These are phyloP conservation scores for Reticulascus tulasneorum DNA, from an alignment of 2,329 filamentous ascomycete genomes.

Conservation along the genomic window DNA sequence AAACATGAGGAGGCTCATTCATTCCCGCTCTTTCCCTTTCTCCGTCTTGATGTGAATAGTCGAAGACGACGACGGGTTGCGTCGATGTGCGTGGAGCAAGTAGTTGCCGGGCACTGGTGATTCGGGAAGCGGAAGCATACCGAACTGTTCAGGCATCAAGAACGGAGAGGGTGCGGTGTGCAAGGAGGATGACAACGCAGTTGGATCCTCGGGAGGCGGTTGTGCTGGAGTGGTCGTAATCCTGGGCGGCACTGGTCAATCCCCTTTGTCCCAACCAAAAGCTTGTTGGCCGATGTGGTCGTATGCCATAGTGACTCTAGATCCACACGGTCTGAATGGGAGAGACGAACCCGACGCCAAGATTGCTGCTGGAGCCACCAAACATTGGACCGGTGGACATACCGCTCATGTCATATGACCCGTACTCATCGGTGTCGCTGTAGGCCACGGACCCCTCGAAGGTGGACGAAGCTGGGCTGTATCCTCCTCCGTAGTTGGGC, in stretches of 20 bases:
- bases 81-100: slow-evolving; percentile 29
- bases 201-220: slow-evolving; percentile 39
- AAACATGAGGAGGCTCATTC: slow-evolving; percentile 31
- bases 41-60: slow-evolving; percentile 8
- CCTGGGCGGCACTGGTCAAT: slow-evolving; percentile 57
- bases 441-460: slow-evolving; percentile 60
- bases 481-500: slow-evolving; percentile 53
- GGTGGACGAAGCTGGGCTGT: slow-evolving; percentile 60
- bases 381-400: slow-evolving; percentile 41
- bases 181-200: slow-evolving; percentile 30
- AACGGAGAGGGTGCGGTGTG: slow-evolving; percentile 40
- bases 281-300: slow-evolving; percentile 35
- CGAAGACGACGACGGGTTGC: slow-evolving; percentile 21
- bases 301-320: slow-evolving; percentile 35
- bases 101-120: slow-evolving; percentile 34
- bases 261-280: slow-evolving; percentile 36
- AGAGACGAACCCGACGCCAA: slow-evolving; percentile 59
- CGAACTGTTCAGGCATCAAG: slow-evolving; percentile 36
- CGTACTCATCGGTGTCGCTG: slow-evolving; percentile 58
- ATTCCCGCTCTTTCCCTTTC: slow-evolving; percentile 18
- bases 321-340: slow-evolving; percentile 60
- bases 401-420: slow-evolving; percentile 37
- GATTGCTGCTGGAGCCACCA: slow-evolving; percentile 38
- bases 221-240: slow-evolving; percentile 42
- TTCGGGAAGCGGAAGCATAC: slow-evolving; percentile 42